Evolutionary conservation across 345 rosid species (phyloP), one percentile per base, ranked within the genome.

Genomic region (Theobroma cacao): DNA sequence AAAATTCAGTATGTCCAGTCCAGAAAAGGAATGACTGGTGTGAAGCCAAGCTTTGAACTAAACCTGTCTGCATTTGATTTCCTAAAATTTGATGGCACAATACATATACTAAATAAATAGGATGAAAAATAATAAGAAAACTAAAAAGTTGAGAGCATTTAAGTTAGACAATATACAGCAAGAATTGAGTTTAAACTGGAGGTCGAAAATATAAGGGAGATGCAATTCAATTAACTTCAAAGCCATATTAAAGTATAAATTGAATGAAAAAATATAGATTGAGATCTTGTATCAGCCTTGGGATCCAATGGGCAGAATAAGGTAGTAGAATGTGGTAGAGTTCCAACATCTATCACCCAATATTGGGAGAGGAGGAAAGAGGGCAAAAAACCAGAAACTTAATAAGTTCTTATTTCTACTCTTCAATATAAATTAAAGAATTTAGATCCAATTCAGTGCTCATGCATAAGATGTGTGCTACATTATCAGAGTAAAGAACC

Each of bases 391-490:
- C 22, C 26, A 12, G 63, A 59, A 59, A 17, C 17, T 59, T 59
- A 5, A 9, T 64, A n/a, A 36, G 47, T 18, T 63, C 33, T 18
- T 63, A 20, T 8, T 63, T 63, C 12, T 20, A n/a, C 47, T 4
- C 14, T 38, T 20, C 8, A 38, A 36, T 10, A 20, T 20, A 20
- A n/a, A 64, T 64, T 7, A 38, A 4, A 38, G 41, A 65, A 43
- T 20, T 36, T 65, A 20, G 14, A 40, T 10, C 43, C 20, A 17
- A 36, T 3, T 9, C 22, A 40, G 48, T n/a, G 50, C 48, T 65
- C 71, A 65, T 65, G 28, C 71, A 65, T 38, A 65, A 40, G 48
- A 65, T 38, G 30, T 30, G 38, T 65, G 71, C 68, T 26, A 20
- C 68, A 65, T 20, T 3, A 20, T 65, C 30, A 65, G 70, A 36